Evolutionary conservation across 208 protist species (phyloP), one percentile per base, ranked within the genome.

Genomic region (Trypanosoma conorhini): DNA sequence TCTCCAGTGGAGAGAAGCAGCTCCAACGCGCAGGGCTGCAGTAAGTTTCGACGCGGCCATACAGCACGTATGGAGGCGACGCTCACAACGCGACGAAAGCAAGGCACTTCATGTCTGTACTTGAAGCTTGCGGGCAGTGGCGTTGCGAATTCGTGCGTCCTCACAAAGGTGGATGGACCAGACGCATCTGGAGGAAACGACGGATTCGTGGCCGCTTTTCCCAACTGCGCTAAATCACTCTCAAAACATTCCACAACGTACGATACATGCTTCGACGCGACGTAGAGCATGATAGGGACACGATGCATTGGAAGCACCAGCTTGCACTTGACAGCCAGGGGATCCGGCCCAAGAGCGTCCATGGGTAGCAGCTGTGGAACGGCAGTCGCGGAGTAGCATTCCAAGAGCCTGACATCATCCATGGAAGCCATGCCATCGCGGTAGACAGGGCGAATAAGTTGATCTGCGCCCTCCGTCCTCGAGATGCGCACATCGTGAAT

Each of bases 1-100:
- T 79, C 63, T 50, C 81, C 81, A 19, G 62, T 76, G 15, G n/a
- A 51, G 38, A 77, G 60, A 15, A 87, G 64, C n/a, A 87, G 40
- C 52, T 87, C 81, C 31, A 87, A 31, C 55, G 79, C 81, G 38
- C 63, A 74, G 10, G 59, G 61, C 64, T 74, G 72, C 21, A 84
- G 67, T 22, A 87, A 69, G 62, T 87, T 79, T 60, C 77, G 67
- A 40, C 81, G 64, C 35, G 59, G 69, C 57, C 66, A 75, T n/a
- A 86, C 70, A 10, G 70, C 78, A 35, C 75, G 75, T 69, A 80
- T 62, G 50, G 46, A 55, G 64, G 69, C 67, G 8, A 76, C 28
- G 35, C 56, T 57, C 40, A 76, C 50, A 10, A 80, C 75, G 26
- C 75, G 61, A 21, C 58, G 24, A 62, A 63, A 15, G 15, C 65